Evolutionary conservation across 768 basidiomycete species (phyloP).

Genomic region (Pisolithus orientalis): DNA sequence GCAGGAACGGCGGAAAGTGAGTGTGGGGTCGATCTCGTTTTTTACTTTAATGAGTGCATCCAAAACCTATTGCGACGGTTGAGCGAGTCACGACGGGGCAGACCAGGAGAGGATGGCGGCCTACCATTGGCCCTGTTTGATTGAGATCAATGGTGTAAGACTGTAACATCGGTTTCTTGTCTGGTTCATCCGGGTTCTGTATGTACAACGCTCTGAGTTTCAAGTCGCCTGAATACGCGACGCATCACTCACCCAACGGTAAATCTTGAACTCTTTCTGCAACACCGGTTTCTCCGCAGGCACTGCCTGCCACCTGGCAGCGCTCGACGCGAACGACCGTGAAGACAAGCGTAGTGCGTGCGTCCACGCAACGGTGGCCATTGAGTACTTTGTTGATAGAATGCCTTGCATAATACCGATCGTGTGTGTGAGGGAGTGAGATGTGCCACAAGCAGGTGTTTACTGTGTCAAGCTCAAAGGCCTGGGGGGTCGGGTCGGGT

Average conservation of each 20-base stretch:
- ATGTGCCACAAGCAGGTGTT: too few species aligned
- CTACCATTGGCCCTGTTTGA: slow-evolving; percentile 91
- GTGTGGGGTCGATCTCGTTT: slow-evolving; percentile 94
- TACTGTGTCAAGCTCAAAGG: too few species aligned
- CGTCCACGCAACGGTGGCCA: not conserved
- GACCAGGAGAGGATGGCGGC: slow-evolving; percentile 9
- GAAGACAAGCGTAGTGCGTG: not conserved
- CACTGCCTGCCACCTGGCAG: slow-evolving; percentile 29
- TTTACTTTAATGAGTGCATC: slow-evolving; percentile 98
- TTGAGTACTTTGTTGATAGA: not conserved
- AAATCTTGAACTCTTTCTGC: slow-evolving; percentile 96
- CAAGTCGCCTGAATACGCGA: not conserved
- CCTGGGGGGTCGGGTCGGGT: too few species aligned
- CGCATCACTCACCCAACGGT: slow-evolving; percentile 72
- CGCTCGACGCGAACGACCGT: slow-evolving; percentile 23
- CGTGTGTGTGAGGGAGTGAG: too few species aligned
- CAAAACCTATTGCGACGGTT: slow-evolving; percentile 44
- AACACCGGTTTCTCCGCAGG: slow-evolving; percentile 62
- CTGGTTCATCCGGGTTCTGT: slow-evolving; percentile 92
- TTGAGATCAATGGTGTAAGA: slow-evolving; percentile 89
- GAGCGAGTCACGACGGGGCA: not conserved
- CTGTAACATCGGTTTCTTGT: slow-evolving; percentile 85
- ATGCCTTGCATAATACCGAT: too few species aligned
- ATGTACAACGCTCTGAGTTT: not conserved
- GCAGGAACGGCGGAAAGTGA: slow-evolving; percentile 93